Conservation (phyloP, 2,329 filamentous ascomycete species). For the Ramularia endophylla region DNA sequence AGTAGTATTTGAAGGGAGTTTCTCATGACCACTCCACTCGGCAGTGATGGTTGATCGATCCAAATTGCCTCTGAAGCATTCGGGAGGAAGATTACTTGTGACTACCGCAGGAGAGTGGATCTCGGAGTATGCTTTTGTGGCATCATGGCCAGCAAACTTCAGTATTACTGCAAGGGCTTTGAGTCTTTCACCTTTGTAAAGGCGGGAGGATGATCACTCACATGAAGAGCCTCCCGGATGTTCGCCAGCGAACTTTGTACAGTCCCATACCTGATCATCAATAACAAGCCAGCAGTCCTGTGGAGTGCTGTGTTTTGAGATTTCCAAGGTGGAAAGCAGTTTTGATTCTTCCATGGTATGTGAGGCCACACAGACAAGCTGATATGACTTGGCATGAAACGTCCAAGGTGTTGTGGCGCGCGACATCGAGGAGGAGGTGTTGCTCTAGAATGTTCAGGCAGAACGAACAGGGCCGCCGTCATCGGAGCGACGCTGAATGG, state of each 20-base stretch:
- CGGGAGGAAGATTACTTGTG: conserved; percentile 35
- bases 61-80: conserved; percentile 33
- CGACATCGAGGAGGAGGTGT: too few relatives aligned
- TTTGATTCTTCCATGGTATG: conserved; percentile 15
- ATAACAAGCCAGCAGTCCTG: conserved; percentile 57
- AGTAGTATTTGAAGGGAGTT: conserved; percentile 8
- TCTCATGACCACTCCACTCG: conserved; percentile 8
- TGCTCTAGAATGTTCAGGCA: too few relatives aligned
- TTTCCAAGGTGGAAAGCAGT: conserved; percentile 13
- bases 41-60: conserved; percentile 22
- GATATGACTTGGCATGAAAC: too few relatives aligned
- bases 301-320: conserved; percentile 16
- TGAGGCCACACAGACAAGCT: neutral
- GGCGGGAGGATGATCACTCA: conserved; percentile 24
- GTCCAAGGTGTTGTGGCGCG: too few relatives aligned
- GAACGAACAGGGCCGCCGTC: too few relatives aligned
- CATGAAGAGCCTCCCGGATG: conserved; percentile 53
- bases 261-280: conserved; percentile 59
- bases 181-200: too few relatives aligned
- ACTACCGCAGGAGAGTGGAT: conserved; percentile 43
- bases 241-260: conserved; percentile 56
- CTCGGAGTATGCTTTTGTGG: conserved; percentile 48
- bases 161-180: conserved; percentile 36
- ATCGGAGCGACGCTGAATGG: too few relatives aligned
- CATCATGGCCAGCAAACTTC: conserved; percentile 48